Base-by-base conservation (phyloP, 2,329 filamentous ascomycete genomes). In the Rutstroemia sp. region DNA sequence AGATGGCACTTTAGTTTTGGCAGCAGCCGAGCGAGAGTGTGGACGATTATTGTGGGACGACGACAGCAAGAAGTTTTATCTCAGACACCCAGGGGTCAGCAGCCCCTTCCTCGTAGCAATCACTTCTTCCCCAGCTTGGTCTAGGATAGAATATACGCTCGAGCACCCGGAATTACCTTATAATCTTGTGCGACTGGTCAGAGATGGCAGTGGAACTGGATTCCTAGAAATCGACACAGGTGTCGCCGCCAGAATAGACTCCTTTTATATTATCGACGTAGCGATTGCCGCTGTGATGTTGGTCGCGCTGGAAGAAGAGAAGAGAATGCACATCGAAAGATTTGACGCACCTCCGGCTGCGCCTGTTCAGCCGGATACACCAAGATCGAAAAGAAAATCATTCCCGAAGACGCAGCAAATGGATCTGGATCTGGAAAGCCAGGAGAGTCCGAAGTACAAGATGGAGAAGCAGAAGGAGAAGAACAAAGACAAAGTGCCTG, bases 31-130 rank as follows among this genome's bases (percentile, higher is more conserved):
- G 67, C 77, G 80, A 34, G 86, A 90, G 71, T 84, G 82, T 63
- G 87, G 83, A 23, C 78, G 84, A 2, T 78, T 92, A 2, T 81
- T 88, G n/a, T 90, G 85, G 80, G 83, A 86, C 65, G 78, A 80
- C 30, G 83, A 86, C 65, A 78, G 74, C 56, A 69, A 71, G 5
- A 78, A 73, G 63, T 78, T 84, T 68, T 86, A 81, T 68, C 73
- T 86, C n/a, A 81, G 80, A 27, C 83, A 86, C 66, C 81, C 81
- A 2, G 79, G 81, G 0, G 74, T 86, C 17, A 78, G 79, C n/a
- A 78, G 80, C 44, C 83, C 83, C 0, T 86, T 86, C 67, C 78
- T 80, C 67, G 73, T 86, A 38, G 77, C 79, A 1, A 73, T 85
- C 47, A 78, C 81, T 67, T 76, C 81, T 17, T 79, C 75, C 23